These are phyloP conservation scores for Venturiaceae sp. DNA, from an alignment of 2,329 filamentous ascomycete genomes.

Conservation along the genomic window DNA sequence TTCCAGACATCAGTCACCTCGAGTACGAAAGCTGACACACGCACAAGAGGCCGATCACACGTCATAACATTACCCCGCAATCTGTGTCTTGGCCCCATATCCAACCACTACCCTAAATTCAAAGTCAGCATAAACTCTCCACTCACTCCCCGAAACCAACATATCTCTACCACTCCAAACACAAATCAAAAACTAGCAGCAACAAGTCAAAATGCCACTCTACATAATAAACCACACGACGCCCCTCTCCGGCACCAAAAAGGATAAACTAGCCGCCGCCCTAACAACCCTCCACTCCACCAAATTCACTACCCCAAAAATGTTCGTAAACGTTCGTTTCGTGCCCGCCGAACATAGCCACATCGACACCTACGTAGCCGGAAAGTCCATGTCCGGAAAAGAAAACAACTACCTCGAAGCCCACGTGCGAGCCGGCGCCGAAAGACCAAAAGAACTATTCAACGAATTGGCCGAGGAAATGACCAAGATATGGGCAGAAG, in stretches of 20 bases:
- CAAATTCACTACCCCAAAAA: slow-evolving; percentile 29
- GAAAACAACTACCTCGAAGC: slow-evolving; percentile 22
- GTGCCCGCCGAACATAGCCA: slow-evolving; percentile 14
- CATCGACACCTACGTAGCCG: slow-evolving; percentile 22
- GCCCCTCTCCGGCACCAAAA: slow-evolving; percentile 22
- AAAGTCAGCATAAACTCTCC: too few relatives aligned
- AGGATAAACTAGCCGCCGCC: slow-evolving; percentile 26
- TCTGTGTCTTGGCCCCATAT: too few relatives aligned
- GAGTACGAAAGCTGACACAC: too few relatives aligned
- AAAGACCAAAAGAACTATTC: slow-evolving; percentile 20
- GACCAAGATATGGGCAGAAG: neutral
- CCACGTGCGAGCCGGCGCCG: slow-evolving; percentile 23
- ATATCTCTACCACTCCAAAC: too few relatives aligned
- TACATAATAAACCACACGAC: slow-evolving; percentile 32
- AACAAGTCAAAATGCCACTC: slow-evolving; percentile 33
- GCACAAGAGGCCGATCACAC: too few relatives aligned
- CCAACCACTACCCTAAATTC: too few relatives aligned
- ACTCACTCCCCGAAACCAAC: too few relatives aligned
- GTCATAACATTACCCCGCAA: too few relatives aligned
- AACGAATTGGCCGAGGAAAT: slow-evolving; percentile 10
- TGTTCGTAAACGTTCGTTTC: slow-evolving; percentile 36
- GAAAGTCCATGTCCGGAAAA: slow-evolving; percentile 14
- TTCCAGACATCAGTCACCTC: too few relatives aligned
- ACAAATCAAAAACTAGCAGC: too few relatives aligned
- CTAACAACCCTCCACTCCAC: slow-evolving; percentile 32